Percentiles rank a stretch among this genome's conserved stretches.
Conservation (phyloP, 2,329 filamentous ascomycete genomes). For the Exophiala oligosperma region DNA sequence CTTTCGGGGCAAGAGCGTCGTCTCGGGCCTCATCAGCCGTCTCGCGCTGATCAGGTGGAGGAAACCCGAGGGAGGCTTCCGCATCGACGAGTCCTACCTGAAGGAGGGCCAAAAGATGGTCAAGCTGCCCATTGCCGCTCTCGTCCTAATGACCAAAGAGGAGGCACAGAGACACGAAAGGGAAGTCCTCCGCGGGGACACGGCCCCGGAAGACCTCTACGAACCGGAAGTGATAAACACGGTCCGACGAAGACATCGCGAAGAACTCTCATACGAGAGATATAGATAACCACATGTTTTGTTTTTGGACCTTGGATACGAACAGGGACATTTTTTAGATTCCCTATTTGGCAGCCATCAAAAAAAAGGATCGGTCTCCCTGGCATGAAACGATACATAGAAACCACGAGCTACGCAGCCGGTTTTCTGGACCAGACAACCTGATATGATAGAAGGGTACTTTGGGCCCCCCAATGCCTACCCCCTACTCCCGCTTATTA, state of each 20-base stretch:
- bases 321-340: no score
- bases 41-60: conserved; percentile 80
- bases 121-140: conserved; percentile 65
- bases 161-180: conserved; percentile 80
- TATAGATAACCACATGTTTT: conserved; percentile 42
- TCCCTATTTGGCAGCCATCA: no score
- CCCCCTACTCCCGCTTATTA: no score
- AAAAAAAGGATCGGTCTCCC: no score
- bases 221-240: conserved; percentile 63
- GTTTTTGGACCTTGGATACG: neutral
- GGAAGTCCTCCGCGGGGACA: conserved; percentile 70
- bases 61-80: conserved; percentile 61
- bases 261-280: conserved; percentile 60
- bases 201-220: conserved; percentile 71
- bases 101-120: conserved; percentile 72
- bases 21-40: conserved; percentile 79
- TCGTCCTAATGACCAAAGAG: conserved; percentile 90
- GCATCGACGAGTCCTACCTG: conserved; percentile 61
- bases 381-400: no score
- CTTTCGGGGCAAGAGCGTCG: conserved; percentile 75
- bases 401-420: no score
- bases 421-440: no score
- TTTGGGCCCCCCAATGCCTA: neutral
- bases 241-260: conserved; percentile 66
- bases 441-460: neutral